Evolutionary conservation across 2,329 filamentous ascomycete species (phyloP), one percentile per base, ranked within the genome.

Genomic region (Grosmannia penicillata): DNA sequence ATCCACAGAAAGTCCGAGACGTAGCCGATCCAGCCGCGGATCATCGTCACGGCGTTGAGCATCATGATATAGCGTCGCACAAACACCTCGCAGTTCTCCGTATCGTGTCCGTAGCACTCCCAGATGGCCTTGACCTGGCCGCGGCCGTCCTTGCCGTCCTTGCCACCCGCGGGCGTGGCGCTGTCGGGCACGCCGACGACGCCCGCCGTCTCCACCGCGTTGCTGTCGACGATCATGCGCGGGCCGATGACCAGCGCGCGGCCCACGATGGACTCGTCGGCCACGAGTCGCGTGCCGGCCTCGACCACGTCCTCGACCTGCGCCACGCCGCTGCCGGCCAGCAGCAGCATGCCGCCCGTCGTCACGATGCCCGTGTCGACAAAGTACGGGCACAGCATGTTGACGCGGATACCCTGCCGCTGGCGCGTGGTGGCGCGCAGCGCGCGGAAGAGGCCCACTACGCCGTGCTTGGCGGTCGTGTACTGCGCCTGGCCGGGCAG

Each of bases 321-420:
- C 6, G 69, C 73, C 43, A 68, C 56, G 3, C 60, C 68, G 14
- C 60, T 61, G 22, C 76, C 77, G 1, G 73, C 67, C 4, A 81
- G 60, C 14, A 78, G 39, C 2, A 66, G 41, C n/a, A 66, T 61
- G 19, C 62, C 72, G 1, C 45, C 37, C 1, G 56, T 42, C 0
- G 63, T 54, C 8, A 76, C 51, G 34, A 81, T 67, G 17, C 69
- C 66, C 10, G 72, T 75, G 47, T 72, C 68, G 47, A 62, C 58
- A 54, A 78, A 82, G 56, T 79, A 81, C 0, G 77, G 77, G 43
- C 68, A 70, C 22, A 82, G 53, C 53, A 81, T 62, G 53, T 81
- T 82, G 46, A 78, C 59, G 36, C 78, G 66, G 38, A 81, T 56
- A 30, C 70, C 70, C 37, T 65, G 47, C 9, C 19, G 25, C 36